A percentile compares a stretch with the other conserved stretches of the same genome.
Conservation (phyloP, 176 grass and related monocot genomes). For the Juncus inflexus region DNA sequence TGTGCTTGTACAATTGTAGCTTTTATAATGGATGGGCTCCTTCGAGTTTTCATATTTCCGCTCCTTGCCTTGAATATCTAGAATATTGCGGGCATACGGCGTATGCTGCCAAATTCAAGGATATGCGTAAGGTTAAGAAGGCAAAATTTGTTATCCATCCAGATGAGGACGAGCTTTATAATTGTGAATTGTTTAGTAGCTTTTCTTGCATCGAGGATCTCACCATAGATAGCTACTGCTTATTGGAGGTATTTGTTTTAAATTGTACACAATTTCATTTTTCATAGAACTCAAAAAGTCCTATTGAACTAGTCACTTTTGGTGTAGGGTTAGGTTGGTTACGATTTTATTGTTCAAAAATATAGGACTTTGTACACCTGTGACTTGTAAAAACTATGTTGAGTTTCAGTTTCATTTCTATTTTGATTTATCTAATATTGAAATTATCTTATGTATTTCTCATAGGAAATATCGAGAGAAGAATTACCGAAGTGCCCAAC, state of each 20-base stretch:
- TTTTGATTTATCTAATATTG: not conserved
- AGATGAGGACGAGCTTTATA: not conserved
- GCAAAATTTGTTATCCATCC: not conserved
- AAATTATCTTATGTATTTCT: not conserved
- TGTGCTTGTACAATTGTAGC: not conserved
- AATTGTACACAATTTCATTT: too few species aligned
- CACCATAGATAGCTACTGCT: not conserved
- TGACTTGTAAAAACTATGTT: not conserved
- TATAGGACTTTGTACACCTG: not conserved
- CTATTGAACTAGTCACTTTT: too few species aligned
- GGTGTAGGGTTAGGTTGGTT: too few species aligned
- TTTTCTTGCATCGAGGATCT: not conserved
- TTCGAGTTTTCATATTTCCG: not conserved
- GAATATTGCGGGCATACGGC: not conserved
- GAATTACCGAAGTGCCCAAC: constrained; percentile 3
- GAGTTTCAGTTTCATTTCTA: too few species aligned
- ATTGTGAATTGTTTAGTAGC: not conserved
- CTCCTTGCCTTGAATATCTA: not conserved
- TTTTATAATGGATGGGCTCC: not conserved
- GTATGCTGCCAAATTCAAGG: not conserved
- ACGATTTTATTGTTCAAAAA: not conserved
- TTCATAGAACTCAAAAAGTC: too few species aligned
- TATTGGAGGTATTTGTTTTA: not conserved
- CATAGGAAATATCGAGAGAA: not conserved
- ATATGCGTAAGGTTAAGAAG: constrained; percentile 6